phyloP scores from a whole-genome alignment of 345 rosid species.

The Hibiscus tridactylites region DNA sequence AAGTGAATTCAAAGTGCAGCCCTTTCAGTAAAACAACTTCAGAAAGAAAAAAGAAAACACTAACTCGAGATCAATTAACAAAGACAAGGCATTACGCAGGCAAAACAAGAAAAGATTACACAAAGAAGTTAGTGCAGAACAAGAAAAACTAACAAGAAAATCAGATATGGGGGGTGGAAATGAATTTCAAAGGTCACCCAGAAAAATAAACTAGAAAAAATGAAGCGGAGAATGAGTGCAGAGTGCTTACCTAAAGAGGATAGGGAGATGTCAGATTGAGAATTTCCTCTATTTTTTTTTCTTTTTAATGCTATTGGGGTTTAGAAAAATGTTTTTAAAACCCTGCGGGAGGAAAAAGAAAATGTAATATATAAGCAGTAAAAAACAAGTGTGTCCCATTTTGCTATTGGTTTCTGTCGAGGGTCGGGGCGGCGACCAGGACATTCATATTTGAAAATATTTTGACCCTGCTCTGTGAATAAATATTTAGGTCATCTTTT shows the following conservation, averaged over 20 bases:
- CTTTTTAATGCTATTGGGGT: background rate
- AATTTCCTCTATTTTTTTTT: background rate
- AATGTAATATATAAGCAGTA: background rate
- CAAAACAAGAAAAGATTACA: background rate
- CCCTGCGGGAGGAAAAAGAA: background rate
- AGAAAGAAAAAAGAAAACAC: too few species aligned
- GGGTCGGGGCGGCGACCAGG: background rate
- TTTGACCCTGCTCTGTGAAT: background rate
- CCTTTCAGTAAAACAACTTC: too few species aligned
- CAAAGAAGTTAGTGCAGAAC: background rate
- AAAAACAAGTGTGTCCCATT: background rate
- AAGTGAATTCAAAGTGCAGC: background rate
- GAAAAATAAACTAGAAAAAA: background rate
- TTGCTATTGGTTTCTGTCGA: background rate
- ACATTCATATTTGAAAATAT: background rate
- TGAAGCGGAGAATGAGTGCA: background rate
- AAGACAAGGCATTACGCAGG: too few species aligned
- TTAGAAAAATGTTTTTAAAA: constrained; percentile 1
- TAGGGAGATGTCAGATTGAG: background rate
- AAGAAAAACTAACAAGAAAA: background rate
- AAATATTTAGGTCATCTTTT: too few species aligned
- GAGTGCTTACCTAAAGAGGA: background rate
- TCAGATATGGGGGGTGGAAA: background rate
- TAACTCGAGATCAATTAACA: background rate
- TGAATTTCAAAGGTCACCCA: background rate